Conservation (phyloP, 371 early-diverging fungal genomes). For the Catenaria anguillulae region DNA sequence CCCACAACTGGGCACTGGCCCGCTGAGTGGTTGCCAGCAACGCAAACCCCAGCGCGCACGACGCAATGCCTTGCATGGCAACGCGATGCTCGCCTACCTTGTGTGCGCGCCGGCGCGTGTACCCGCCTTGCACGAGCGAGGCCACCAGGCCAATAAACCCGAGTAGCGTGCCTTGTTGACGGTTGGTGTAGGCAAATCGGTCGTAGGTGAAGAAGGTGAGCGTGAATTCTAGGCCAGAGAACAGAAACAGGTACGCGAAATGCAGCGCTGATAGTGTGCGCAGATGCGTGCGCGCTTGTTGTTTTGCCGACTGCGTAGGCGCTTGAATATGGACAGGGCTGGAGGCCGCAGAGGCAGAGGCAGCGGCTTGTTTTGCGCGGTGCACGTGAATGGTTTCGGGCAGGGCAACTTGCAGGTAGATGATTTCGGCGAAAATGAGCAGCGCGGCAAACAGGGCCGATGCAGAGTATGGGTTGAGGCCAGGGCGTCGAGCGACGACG, state of each 20-base stretch:
- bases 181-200: conserved; percentile 63
- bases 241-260: conserved; percentile 73
- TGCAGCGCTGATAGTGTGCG: conserved; percentile 35
- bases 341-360: neutral
- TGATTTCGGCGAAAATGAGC: conserved; percentile 59
- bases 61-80: conserved; percentile 58
- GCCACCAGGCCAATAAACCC: conserved; percentile 77
- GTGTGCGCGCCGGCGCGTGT: conserved; percentile 63
- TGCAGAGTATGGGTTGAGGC: conserved; percentile 57
- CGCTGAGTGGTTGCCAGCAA: conserved; percentile 31
- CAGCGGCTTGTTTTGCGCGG: neutral
- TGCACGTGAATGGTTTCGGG: conserved; percentile 53
- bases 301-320: conserved; percentile 9
- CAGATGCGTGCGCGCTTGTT: neutral
- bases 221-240: conserved; percentile 96
- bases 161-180: conserved; percentile 77
- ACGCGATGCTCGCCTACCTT: conserved; percentile 50
- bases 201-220: conserved; percentile 89
- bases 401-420: conserved; percentile 49
- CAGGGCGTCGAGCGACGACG: conserved; percentile 37
- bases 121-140: conserved; percentile 80
- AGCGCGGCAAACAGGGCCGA: conserved; percentile 73
- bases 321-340: neutral
- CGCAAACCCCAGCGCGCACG: conserved; percentile 51
- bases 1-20: conserved; percentile 19